Base-by-base conservation (phyloP, 257 asterid genomes). In the Solanum pennellii region DNA sequence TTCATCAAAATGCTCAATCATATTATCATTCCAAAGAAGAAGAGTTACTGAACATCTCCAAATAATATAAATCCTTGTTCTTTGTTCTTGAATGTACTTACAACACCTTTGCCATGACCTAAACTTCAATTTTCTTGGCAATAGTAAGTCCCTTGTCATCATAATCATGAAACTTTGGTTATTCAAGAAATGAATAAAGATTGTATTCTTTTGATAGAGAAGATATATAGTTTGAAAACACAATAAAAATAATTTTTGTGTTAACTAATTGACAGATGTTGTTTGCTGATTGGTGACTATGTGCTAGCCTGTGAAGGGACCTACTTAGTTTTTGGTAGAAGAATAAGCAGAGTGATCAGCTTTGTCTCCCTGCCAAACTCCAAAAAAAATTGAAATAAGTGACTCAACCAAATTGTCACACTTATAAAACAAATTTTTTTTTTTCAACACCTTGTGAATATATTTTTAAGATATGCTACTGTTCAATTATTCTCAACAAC, bases 21-120 rank as follows among this genome's bases (percentile, higher is more conserved):
- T 49, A 29, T 82, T 82, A 74, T 95, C 94, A 88, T 94, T 92
- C 92, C 89, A 92, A 13, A 91, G 89, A 82, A 96, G 92, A 39
- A 96, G 98, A 83, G 90, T 89, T 16, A 93, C 82, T 1, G 93
- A 93, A 90, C 99, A 96, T 91, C 92, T 93, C 99, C 99, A 96
- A 6, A 96, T 87, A 83, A 96, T 96, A 90, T 95, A 93, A 84
- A 96, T 76, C 44, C 98, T 91, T 5, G 99, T 96, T 83, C 97
- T 91, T 86, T 92, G 94, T 92, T 95, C 99, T 88, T 93, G 98
- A 75, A 95, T 86, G 91, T 89, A 93, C 82, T 93, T 91, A 9
- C 97, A 88, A 71, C 97, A 96, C 91, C 93, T 93, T 29, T 75
- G 86, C 95, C 93, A 89, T 25, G 94, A 73, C 82, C 88, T 88